Evolutionary conservation across 176 grass and related monocot species (phyloP).

Genomic region (Tuctoria greenei): DNA sequence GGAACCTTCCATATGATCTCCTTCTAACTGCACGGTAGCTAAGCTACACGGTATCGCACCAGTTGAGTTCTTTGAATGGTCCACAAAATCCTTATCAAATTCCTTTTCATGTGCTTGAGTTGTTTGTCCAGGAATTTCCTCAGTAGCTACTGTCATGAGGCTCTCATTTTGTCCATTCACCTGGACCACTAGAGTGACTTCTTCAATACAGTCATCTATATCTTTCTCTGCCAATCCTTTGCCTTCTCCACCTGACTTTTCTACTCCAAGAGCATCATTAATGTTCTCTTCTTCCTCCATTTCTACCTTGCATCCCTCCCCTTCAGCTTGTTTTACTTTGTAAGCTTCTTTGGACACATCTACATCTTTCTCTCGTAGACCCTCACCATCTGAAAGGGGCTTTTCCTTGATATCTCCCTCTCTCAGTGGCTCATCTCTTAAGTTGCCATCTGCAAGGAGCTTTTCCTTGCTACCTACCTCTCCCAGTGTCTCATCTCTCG

Average conservation of each 20-base stretch:
- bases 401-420: constrained; percentile 26
- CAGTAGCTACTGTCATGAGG: not conserved
- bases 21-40: constrained; percentile 29
- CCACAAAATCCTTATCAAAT: constrained; percentile 20
- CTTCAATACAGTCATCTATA: constrained; percentile 10
- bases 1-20: constrained; percentile 16
- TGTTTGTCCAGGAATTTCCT: constrained; percentile 19
- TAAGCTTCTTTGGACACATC: constrained; percentile 10
- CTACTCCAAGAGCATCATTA: constrained; percentile 30
- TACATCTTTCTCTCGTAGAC: constrained; percentile 14
- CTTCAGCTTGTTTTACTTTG: constrained; percentile 19
- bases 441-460: constrained; percentile 23
- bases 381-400: not conserved
- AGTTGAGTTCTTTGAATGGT: constrained; percentile 26
- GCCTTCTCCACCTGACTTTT: constrained; percentile 24
- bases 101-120: constrained; percentile 12
- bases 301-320: not conserved
- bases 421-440: constrained; percentile 2
- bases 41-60: constrained; percentile 12
- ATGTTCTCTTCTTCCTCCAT: constrained; percentile 27
- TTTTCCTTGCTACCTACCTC: constrained; percentile 6
- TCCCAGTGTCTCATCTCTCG: not conserved
- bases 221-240: not conserved
- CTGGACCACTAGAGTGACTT: constrained; percentile 20
- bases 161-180: constrained; percentile 16